Evolutionary conservation across 2,329 filamentous ascomycete genomes (phyloP).

Genomic region (Paecilomyces fulvus): DNA sequence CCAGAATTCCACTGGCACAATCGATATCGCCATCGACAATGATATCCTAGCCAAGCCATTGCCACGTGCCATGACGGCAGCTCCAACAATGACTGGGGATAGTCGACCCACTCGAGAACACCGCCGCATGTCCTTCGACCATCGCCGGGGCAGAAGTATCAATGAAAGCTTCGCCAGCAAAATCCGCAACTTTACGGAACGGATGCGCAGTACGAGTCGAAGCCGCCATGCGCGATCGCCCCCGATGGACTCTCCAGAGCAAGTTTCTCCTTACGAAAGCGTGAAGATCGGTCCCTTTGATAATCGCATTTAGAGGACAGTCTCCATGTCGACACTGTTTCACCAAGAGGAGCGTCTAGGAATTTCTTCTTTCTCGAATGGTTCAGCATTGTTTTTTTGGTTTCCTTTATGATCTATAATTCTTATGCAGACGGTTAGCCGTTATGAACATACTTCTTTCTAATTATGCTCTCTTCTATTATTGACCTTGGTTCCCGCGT

Average conservation of each 20-base stretch:
- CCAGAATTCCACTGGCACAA: constrained; percentile 30
- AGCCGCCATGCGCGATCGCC: constrained; percentile 41
- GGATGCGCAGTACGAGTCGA: constrained; percentile 51
- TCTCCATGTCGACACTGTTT: neutral
- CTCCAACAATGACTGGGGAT: constrained; percentile 20
- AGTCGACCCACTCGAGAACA: constrained; percentile 20
- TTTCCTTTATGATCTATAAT: neutral
- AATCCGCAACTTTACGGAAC: constrained; percentile 47
- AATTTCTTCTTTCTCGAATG: neutral
- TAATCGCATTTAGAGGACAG: constrained; percentile 3
- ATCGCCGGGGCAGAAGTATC: constrained; percentile 47
- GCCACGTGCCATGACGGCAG: constrained; percentile 29
- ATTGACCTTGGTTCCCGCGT: neutral
- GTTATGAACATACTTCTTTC: neutral
- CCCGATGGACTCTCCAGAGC: constrained; percentile 18
- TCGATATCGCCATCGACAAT: constrained; percentile 34
- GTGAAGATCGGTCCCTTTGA: constrained; percentile 11
- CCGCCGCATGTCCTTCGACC: constrained; percentile 36
- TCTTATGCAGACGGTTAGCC: neutral
- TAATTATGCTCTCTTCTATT: neutral
- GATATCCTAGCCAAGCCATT: constrained; percentile 26
- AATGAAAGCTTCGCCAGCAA: constrained; percentile 50
- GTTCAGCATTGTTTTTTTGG: neutral
- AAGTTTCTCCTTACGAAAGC: constrained; percentile 22
- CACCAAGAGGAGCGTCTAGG: neutral